A percentile compares a stretch with the other conserved stretches of the same genome.
These are phyloP conservation scores for Cetraspora pellucida DNA, from an alignment of 192 early-diverging fungal genomes.

Conservation along the genomic window DNA sequence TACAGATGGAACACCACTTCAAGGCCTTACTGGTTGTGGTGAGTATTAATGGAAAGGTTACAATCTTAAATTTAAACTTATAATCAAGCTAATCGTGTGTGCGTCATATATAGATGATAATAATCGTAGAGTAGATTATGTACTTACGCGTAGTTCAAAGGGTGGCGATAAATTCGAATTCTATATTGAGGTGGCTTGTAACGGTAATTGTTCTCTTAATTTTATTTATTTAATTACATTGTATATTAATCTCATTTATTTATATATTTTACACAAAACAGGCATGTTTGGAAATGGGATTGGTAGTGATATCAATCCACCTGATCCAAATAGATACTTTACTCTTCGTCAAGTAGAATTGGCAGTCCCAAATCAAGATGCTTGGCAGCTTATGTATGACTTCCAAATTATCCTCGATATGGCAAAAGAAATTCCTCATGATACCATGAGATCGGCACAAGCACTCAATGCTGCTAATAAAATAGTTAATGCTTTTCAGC, in stretches of 20 bases:
- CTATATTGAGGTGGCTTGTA: constrained; percentile 90
- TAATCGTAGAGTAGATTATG: constrained; percentile 59
- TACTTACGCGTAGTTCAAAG: constrained; percentile 46
- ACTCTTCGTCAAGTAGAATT: constrained; percentile 67
- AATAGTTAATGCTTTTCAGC: constrained; percentile 73
- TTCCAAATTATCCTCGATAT: constrained; percentile 76
- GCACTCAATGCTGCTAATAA: constrained; percentile 81
- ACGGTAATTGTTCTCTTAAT: constrained; percentile 48
- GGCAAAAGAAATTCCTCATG: constrained; percentile 66
- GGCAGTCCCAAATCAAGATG: constrained; percentile 69
- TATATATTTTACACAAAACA: not conserved
- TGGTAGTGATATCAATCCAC: constrained; percentile 65
- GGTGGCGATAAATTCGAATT: constrained; percentile 66
- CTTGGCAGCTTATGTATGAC: constrained; percentile 73
- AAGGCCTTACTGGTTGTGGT: constrained; percentile 90
- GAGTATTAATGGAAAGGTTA: constrained; percentile 5
- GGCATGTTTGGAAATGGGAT: constrained; percentile 82
- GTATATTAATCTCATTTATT: not conserved
- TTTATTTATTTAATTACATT: not conserved
- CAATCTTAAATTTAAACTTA: constrained; percentile 12
- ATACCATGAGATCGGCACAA: constrained; percentile 73
- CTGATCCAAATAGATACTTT: constrained; percentile 67
- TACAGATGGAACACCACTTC: constrained; percentile 73
- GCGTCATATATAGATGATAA: constrained; percentile 39
- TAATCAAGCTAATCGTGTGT: not conserved